Evolutionary conservation across 306 rosid species (phyloP), one percentile per base, ranked within the genome.

Genomic region (Biancaea sappan): DNA sequence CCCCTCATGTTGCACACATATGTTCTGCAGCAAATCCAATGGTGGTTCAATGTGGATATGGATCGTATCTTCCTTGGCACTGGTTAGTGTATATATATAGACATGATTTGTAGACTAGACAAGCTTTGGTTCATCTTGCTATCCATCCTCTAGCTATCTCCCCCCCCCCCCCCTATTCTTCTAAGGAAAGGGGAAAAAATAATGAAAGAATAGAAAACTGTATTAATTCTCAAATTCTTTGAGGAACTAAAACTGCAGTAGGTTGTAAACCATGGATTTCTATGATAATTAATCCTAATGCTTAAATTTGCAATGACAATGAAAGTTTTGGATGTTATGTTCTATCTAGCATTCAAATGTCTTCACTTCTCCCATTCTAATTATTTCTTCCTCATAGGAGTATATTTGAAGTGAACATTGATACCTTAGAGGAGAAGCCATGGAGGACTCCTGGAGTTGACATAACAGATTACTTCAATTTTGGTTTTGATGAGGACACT

Each of bases 401-500:
- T 54, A 80, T 86, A 75, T 81, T 83, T 69, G 87, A 86, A 57
- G 83, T 86, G 25, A 85, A 85, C 70, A 74, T 83, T 78, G 94
- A 88, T 61, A 21, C 75, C 0, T 83, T 88, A 2, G 73, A 69
- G 75, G 89, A 87, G 74, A 88, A 88, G 86, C 88, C 89, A 11
- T 91, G 94, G 92, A 80, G 79, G 62, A 44, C 50, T 80, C 78
- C 85, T 50, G 89, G 88, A 77, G 86, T 73, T 60, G 90, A 91
- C 75, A 65, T 80, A 15, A 85, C 88, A 10, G 89, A 88, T 80
- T 88, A 84, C 81, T 91, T 88, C 84, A 88, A 88, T 70, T 91
- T 86, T 26, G 90, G 87, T 78, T 88, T 91, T 77, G 61, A 82
- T 9, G 96, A 91, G 78, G 86, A 81, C 41, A 80, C 83, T 62